Evolutionary conservation across 1,284 basidiomycete genomes (phyloP).

Genomic region (Cryptococcus sp.): DNA sequence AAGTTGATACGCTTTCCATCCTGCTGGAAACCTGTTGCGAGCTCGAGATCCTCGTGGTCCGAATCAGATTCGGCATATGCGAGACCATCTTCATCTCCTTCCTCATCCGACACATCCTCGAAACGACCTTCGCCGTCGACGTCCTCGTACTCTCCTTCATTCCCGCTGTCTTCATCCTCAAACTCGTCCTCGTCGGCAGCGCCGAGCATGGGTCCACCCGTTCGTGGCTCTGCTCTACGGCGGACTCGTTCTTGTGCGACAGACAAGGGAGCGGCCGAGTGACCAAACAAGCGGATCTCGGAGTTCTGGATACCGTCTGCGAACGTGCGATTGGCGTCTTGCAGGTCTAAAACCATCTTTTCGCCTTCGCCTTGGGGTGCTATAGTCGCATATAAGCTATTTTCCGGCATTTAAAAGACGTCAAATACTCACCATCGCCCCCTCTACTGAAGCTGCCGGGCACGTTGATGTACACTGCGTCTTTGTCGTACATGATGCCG

Average conservation of each 20-base stretch:
- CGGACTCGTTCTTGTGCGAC: constrained; percentile 41
- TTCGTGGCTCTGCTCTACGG: constrained; percentile 42
- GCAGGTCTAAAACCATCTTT: constrained; percentile 94
- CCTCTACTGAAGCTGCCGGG: constrained; percentile 84
- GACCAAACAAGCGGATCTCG: constrained; percentile 81
- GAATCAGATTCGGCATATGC: constrained; percentile 81
- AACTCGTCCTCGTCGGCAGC: constrained; percentile 47
- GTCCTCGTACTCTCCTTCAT: constrained; percentile 45
- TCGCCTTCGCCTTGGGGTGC: constrained; percentile 86
- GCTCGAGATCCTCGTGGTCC: constrained; percentile 50
- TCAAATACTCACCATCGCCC: constrained; percentile 48
- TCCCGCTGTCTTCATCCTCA: constrained; percentile 46
- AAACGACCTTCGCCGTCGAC: constrained; percentile 44
- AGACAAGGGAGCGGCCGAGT: constrained; percentile 67
- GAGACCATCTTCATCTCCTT: constrained; percentile 51
- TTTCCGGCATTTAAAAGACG: background rate
- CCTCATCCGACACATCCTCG: constrained; percentile 51
- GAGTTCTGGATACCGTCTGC: constrained; percentile 79
- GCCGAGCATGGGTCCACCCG: constrained; percentile 46
- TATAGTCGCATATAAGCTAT: constrained; percentile 54
- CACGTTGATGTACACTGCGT: constrained; percentile 97
- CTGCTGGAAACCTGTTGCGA: constrained; percentile 52
- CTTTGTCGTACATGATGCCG: constrained; percentile 96
- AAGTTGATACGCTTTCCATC: constrained; percentile 53
- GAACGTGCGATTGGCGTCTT: constrained; percentile 80